Conservation (phyloP, 2,329 filamentous ascomycete species). For the Leptographium galeiforme region DNA sequence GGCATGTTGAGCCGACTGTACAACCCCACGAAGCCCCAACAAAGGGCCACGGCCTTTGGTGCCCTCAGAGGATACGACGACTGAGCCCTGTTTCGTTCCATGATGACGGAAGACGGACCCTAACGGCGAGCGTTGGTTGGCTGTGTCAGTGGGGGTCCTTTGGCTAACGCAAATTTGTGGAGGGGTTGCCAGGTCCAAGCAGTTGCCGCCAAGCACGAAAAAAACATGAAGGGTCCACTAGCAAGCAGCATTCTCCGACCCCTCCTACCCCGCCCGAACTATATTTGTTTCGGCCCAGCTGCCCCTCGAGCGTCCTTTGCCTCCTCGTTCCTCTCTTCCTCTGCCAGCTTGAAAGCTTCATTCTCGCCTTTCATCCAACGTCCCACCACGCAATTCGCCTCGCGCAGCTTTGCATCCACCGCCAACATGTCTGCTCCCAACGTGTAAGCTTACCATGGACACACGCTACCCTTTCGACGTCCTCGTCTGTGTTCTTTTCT, state of each 20-base stretch:
- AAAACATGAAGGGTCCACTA: slow-evolving; percentile 10
- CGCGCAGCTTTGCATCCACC: slow-evolving; percentile 21
- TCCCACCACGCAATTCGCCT: slow-evolving; percentile 14
- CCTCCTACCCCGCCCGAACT: slow-evolving; percentile 24
- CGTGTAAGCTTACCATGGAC: slow-evolving; percentile 32
- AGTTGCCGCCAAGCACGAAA: slow-evolving; percentile 5
- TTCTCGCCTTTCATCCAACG: slow-evolving; percentile 19
- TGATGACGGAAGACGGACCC: background rate
- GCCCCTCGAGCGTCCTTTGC: slow-evolving; percentile 19
- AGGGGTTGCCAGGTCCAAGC: background rate
- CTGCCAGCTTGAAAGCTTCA: slow-evolving; percentile 13
- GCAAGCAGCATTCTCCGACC: slow-evolving; percentile 21
- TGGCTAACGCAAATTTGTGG: background rate
- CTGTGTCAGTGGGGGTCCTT: background rate
- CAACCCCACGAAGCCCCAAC: background rate
- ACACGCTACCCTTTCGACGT: background rate
- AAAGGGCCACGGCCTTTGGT: background rate
- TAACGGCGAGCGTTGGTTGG: background rate
- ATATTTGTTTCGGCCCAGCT: slow-evolving; percentile 18
- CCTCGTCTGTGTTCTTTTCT: background rate
- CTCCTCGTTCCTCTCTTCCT: slow-evolving; percentile 14
- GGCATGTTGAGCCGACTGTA: background rate
- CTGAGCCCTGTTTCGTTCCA: background rate
- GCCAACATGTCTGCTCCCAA: slow-evolving; percentile 56
- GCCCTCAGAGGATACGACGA: background rate